phyloP scores from a whole-genome alignment of 352 stramenopile species.

The Halophytophthora polymorphica region DNA sequence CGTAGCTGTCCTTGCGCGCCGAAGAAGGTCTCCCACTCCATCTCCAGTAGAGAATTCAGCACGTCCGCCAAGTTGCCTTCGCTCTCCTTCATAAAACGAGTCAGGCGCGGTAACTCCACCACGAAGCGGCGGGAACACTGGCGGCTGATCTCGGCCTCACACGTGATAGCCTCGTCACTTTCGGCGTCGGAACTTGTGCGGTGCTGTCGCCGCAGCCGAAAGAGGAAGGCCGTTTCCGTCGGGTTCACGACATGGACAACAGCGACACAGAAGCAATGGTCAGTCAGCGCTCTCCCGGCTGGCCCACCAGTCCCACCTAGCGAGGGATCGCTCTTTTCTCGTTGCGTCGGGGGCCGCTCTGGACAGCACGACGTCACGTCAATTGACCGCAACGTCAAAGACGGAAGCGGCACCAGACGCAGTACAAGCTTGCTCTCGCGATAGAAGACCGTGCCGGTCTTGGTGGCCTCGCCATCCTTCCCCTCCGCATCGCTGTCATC shows the following conservation, averaged over 20 bases:
- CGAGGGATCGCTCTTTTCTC: not conserved
- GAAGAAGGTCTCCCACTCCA: conserved; percentile 60
- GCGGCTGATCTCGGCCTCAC: conserved; percentile 44
- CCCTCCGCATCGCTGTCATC: conserved; percentile 10
- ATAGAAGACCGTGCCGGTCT: conserved; percentile 29
- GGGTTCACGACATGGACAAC: conserved; percentile 62
- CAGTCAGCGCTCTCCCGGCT: conserved; percentile 23
- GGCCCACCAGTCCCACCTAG: not conserved
- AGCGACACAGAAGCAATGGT: conserved; percentile 48
- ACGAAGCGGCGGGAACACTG: conserved; percentile 44
- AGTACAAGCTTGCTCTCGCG: conserved; percentile 51
- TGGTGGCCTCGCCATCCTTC: not conserved
- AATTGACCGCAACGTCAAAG: conserved; percentile 39
- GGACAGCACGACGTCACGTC: conserved; percentile 30
- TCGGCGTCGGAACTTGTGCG: conserved; percentile 3
- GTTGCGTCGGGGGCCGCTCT: conserved; percentile 12
- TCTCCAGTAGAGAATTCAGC: conserved; percentile 40
- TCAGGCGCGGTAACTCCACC: conserved; percentile 38
- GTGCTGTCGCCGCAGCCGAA: conserved; percentile 25
- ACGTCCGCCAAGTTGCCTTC: conserved; percentile 15
- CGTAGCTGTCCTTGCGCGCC: conserved; percentile 32
- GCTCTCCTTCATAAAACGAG: not conserved
- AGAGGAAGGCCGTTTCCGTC: conserved; percentile 64
- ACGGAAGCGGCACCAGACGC: conserved; percentile 48
- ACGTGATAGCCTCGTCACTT: conserved; percentile 7